A percentile compares a stretch with the other conserved stretches of the same genome.
Conservation (phyloP, 2,329 filamentous ascomycete species). For the Penicillium sp. region DNA sequence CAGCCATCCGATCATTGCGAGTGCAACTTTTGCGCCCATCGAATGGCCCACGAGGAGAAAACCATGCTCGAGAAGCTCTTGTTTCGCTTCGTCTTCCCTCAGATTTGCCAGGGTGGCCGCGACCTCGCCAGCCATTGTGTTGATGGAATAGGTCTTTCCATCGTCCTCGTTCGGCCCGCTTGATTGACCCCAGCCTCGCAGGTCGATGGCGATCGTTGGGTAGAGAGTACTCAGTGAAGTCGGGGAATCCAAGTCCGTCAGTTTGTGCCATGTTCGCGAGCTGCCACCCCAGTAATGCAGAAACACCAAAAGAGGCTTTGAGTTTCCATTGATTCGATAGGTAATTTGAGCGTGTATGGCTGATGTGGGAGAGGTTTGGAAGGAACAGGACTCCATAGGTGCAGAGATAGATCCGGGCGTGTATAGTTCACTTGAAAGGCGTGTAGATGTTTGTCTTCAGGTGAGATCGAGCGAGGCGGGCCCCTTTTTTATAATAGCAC, state of each 20-base stretch:
- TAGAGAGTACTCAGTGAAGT: conserved; percentile 20
- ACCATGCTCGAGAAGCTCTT: conserved; percentile 25
- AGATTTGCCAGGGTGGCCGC: conserved; percentile 13
- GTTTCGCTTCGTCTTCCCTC: conserved; percentile 17
- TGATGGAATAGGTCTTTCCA: conserved; percentile 30
- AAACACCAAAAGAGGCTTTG: conserved; percentile 33
- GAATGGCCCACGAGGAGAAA: conserved; percentile 43
- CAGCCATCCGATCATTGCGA: conserved; percentile 19
- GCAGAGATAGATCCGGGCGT: background rate
- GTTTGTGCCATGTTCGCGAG: conserved; percentile 35
- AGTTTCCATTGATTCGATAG: background rate
- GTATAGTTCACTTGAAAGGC: background rate
- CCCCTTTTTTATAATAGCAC: background rate
- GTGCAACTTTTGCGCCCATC: conserved; percentile 45
- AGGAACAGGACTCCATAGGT: background rate
- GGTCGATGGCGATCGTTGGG: conserved; percentile 34
- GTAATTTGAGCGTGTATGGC: conserved; percentile 18
- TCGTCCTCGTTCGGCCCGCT: conserved; percentile 27
- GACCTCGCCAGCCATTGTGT: conserved; percentile 24
- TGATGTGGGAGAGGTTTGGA: conserved; percentile 9
- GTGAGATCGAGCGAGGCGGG: too few relatives aligned
- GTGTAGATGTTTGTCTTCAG: background rate
- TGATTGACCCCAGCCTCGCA: conserved; percentile 43
- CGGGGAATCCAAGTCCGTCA: conserved; percentile 23
- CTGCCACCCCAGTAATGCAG: conserved; percentile 46